Base-by-base conservation (phyloP, 352 stramenopile genomes). In the Pythium brassicae region DNA sequence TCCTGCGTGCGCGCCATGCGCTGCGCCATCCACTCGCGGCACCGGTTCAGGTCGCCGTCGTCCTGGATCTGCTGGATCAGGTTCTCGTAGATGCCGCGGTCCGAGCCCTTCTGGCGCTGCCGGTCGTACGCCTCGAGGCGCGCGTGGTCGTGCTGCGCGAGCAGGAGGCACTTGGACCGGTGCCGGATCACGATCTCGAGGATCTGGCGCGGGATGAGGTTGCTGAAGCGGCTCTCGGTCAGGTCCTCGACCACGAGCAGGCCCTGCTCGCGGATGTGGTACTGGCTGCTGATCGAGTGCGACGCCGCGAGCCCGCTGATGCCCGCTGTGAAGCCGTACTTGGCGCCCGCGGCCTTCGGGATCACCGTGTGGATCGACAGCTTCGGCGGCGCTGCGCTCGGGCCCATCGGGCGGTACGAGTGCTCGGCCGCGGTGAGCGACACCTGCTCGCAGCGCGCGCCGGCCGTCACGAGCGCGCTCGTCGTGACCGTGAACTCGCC, bases 11-110 rank as follows among this genome's bases (percentile, higher is more conserved):
- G 59, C 19, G 83, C 57, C 25, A 74, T 85, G 6, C 85, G 69
- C n/a, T 80, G 74, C 19, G 85, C 58, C 81, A 91, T 92, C 85
- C 85, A 94, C 53, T 94, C 85, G 1, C 85, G 83, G 53, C 85
- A 94, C 9, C 82, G 83, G 43, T 78, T 88, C 34, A 92, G 59
- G 46, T 94, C 85, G 22, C 83, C 85, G 32, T 94, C 85, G 45
- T 92, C 82, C 57, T 94, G 85, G 45, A 94, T 94, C 57, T 94
- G 85, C 61, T 94, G 78, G 50, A 93, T 92, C 59, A 94, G 56
- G 57, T 94, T 94, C 63, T 92, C 85, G 58, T 94, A 94, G 26
- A 94, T 90, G 25, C 81, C 80, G 46, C 85, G 76, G 45, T 91
- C 82, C 1, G 76, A 87, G 4, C 81, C 83, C 59, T 93, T 92